These are phyloP conservation scores for Dalbergia cochinchinensis DNA, from an alignment of 306 rosid genomes.

Conservation along the genomic window DNA sequence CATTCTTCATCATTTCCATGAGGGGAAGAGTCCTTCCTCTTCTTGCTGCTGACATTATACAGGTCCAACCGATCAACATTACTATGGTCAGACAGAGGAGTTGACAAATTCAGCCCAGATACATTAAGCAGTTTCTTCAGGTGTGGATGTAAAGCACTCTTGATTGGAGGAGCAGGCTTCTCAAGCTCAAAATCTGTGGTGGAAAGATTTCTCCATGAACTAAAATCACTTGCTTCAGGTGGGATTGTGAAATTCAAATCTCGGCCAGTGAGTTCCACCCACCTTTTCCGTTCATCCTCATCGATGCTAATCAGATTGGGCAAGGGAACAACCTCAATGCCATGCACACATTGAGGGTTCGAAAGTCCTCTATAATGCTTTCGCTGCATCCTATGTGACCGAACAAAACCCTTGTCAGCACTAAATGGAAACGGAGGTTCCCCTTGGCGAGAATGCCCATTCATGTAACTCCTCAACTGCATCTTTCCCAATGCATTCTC, in stretches of 20 bases:
- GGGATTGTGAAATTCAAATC: conserved; percentile 66
- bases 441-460: conserved; percentile 77
- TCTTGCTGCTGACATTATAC: conserved; percentile 51
- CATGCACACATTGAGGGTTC: conserved; percentile 73
- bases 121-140: conserved; percentile 65
- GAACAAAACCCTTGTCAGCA: conserved; percentile 67
- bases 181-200: conserved; percentile 64
- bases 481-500: conserved; percentile 72
- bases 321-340: conserved; percentile 64
- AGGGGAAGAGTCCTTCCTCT: conserved; percentile 61
- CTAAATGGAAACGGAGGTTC: conserved; percentile 71
- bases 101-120: conserved; percentile 63
- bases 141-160: conserved; percentile 48
- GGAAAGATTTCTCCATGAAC: conserved; percentile 70
- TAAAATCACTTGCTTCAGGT: conserved; percentile 66
- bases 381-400: conserved; percentile 74
- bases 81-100: conserved; percentile 53
- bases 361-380: conserved; percentile 77
- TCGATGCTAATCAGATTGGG: conserved; percentile 63
- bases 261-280: conserved; percentile 75
- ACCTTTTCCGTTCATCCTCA: conserved; percentile 64
- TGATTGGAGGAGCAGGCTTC: conserved; percentile 51
- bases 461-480: conserved; percentile 78
- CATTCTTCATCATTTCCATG: conserved; percentile 55
- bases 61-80: conserved; percentile 53